Evolutionary conservation across 495 filamentous ascomycete species (phyloP).

Genomic region (Aspergillus homomorphus): DNA sequence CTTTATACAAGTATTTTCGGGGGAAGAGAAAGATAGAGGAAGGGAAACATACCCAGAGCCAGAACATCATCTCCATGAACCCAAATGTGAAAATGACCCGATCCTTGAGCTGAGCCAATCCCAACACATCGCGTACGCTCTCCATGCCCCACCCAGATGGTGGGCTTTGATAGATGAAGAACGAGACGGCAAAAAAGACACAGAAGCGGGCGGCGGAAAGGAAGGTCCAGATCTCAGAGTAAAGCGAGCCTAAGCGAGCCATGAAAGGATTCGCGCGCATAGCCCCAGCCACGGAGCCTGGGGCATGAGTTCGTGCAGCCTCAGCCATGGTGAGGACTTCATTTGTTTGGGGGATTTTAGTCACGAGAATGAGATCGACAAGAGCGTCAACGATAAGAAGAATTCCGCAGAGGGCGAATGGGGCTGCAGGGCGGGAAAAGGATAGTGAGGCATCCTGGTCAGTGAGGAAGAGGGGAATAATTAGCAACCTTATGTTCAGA

Average conservation of each 20-base stretch:
- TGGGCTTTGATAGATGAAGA: conserved; percentile 66
- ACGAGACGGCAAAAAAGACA: conserved; percentile 61
- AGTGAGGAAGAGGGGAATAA: neutral
- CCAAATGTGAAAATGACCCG: conserved; percentile 77
- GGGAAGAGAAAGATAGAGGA: neutral
- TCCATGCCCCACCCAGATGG: conserved; percentile 34
- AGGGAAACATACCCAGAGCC: conserved; percentile 73
- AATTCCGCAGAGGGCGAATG: conserved; percentile 68
- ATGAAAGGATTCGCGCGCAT: conserved; percentile 27
- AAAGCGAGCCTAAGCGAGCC: conserved; percentile 42
- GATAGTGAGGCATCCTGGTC: conserved; percentile 42
- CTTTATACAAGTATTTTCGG: neutral
- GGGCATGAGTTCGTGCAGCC: conserved; percentile 17
- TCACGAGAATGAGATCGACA: conserved; percentile 69
- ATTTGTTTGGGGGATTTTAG: conserved; percentile 42
- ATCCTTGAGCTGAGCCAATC: conserved; percentile 66
- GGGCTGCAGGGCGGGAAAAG: conserved; percentile 61
- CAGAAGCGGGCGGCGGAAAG: conserved; percentile 65
- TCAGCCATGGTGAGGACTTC: conserved; percentile 37
- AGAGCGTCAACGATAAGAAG: conserved; percentile 64
- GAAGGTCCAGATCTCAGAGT: conserved; percentile 73
- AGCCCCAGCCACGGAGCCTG: conserved; percentile 12
- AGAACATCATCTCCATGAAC: conserved; percentile 79
- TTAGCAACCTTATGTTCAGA: neutral
- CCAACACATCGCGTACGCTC: conserved; percentile 24